phyloP scores from a whole-genome alignment of 345 rosid species.

The Corymbia maculata region DNA sequence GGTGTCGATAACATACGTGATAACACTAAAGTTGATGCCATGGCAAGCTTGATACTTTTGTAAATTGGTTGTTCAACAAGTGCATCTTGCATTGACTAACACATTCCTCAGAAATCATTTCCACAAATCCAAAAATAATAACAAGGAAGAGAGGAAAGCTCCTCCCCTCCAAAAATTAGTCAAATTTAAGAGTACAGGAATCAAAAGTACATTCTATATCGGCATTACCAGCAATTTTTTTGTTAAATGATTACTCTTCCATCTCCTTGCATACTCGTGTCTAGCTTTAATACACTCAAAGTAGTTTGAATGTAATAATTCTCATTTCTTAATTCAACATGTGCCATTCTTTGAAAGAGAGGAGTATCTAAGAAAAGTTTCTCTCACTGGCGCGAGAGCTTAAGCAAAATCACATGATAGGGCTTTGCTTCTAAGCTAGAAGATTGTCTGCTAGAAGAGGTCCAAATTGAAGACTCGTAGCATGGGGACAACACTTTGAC shows the following conservation, averaged over 20 bases:
- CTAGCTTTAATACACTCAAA: neutral
- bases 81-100: neutral
- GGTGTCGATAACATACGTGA: rapidly evolving
- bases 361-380: no score
- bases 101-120: neutral
- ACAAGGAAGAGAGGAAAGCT: neutral
- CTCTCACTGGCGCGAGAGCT: no score
- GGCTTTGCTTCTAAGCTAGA: no score
- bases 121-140: neutral
- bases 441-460: no score
- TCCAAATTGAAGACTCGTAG: no score
- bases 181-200: neutral
- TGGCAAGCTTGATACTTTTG: neutral
- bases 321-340: neutral
- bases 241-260: neutral
- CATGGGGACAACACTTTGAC: neutral
- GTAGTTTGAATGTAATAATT: neutral
- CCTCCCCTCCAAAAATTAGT: neutral
- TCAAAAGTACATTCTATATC: neutral
- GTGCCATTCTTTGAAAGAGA: no score
- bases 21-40: neutral
- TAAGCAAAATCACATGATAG: no score
- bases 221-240: neutral
- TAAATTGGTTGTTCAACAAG: neutral
- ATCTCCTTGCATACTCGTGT: neutral